Conservation (phyloP, 306 rosid genomes). For the Lathyrus sativus region DNA sequence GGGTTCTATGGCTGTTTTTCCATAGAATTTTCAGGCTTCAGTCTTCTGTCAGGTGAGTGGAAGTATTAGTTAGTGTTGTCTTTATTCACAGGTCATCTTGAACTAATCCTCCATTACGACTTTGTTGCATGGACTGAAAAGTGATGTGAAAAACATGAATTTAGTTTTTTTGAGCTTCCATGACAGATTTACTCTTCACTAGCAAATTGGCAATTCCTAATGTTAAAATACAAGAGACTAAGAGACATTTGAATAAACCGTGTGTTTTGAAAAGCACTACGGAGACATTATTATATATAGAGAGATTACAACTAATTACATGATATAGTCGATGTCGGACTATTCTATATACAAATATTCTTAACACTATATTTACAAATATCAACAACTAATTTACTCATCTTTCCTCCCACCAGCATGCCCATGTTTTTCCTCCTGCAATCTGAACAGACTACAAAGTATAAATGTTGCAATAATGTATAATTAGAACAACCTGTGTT, state of each 20-base stretch:
- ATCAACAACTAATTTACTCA: background rate
- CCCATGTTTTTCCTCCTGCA: background rate
- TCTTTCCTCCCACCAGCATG: background rate
- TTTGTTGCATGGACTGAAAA: conserved; percentile 5
- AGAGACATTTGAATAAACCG: too few species aligned
- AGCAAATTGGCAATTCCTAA: background rate
- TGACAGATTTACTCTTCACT: background rate
- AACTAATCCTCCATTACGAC: conserved; percentile 22
- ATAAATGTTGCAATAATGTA: background rate
- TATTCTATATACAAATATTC: too few species aligned
- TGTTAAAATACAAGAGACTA: too few species aligned
- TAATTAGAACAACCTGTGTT: background rate
- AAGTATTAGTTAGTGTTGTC: conserved; percentile 31
- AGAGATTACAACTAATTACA: too few species aligned
- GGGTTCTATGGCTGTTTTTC: conserved; percentile 88
- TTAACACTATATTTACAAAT: too few species aligned
- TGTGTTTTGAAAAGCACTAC: too few species aligned
- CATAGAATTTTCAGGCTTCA: conserved; percentile 51
- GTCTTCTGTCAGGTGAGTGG: conserved; percentile 71
- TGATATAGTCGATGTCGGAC: too few species aligned
- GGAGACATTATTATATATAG: too few species aligned
- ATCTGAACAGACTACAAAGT: conserved; percentile 2
- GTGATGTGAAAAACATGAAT: background rate
- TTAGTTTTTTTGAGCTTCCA: background rate
- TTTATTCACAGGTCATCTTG: conserved; percentile 27